Percentiles rank a stretch among this genome's conserved stretches.
Conservation (phyloP, 371 early-diverging fungal genomes). For the Neoconidiobolus thromboides region DNA sequence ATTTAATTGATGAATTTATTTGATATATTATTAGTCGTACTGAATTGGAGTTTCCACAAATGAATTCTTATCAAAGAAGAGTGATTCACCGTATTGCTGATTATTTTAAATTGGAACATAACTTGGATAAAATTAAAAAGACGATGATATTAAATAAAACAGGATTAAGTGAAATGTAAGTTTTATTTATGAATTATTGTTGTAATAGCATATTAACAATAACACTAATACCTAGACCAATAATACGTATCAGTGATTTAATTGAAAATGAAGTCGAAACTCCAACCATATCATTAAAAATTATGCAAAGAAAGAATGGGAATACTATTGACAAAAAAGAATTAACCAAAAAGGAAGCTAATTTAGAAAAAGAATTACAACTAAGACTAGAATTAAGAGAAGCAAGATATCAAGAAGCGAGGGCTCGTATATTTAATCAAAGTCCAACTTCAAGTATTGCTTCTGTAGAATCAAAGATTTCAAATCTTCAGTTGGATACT, state of each 20-base stretch:
- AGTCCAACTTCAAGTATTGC: not conserved
- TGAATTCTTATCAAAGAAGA: constrained; percentile 62
- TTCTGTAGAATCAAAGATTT: too few relatives aligned
- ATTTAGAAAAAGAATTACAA: constrained; percentile 12
- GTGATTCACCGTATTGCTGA: constrained; percentile 53
- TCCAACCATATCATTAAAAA: constrained; percentile 11
- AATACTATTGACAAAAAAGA: not conserved
- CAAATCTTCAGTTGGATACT: too few relatives aligned
- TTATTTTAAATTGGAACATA: constrained; percentile 44
- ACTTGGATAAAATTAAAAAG: constrained; percentile 31
- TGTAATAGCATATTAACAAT: not conserved
- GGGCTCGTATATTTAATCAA: constrained; percentile 45
- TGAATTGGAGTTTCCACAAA: constrained; percentile 38
- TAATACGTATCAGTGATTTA: constrained; percentile 23
- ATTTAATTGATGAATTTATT: too few relatives aligned
- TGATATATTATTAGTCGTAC: constrained; percentile 18
- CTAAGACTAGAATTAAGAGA: constrained; percentile 48
- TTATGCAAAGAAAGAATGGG: constrained; percentile 19
- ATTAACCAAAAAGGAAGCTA: constrained; percentile 1
- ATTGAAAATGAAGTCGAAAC: constrained; percentile 18
- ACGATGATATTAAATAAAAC: constrained; percentile 41
- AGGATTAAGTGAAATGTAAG: constrained; percentile 37
- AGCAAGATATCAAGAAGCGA: constrained; percentile 49
- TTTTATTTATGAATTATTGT: not conserved
- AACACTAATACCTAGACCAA: constrained; percentile 6